Conservation (phyloP, 1,284 basidiomycete species). For the Spongiforma sp. region DNA sequence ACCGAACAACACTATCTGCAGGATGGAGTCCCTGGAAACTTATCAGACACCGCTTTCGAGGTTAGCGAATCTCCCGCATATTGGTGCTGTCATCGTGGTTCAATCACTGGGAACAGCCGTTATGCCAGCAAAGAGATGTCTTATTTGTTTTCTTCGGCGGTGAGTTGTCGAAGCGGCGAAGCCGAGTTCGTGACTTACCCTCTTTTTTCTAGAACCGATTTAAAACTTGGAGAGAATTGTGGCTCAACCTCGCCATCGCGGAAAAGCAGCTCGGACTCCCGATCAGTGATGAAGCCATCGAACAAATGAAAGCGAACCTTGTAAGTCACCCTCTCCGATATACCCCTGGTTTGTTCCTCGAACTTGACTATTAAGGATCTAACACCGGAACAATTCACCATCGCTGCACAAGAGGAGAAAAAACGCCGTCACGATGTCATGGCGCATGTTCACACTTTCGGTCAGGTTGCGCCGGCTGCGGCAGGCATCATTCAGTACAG, state of each 20-base stretch:
- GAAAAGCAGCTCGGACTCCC: constrained; percentile 95
- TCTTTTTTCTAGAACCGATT: constrained; percentile 81
- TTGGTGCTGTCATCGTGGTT: constrained; percentile 7
- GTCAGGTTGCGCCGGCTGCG: constrained; percentile 91
- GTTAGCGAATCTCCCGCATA: constrained; percentile 40
- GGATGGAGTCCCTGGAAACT: constrained; percentile 69
- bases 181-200: neutral
- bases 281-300: constrained; percentile 90
- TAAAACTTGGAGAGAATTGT: constrained; percentile 95
- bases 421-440: constrained; percentile 99
- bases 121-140: constrained; percentile 99
- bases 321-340: constrained; percentile 54
- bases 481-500: constrained; percentile 95
- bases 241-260: constrained; percentile 96
- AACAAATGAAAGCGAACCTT: constrained; percentile 93
- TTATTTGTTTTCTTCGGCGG: constrained; percentile 91
- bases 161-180: constrained; percentile 42
- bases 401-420: constrained; percentile 96
- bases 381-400: constrained; percentile 89
- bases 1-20: neutral
- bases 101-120: constrained; percentile 62
- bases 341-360: neutral
- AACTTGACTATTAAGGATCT: constrained; percentile 57
- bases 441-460: constrained; percentile 99
- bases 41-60: constrained; percentile 81